Conservation (phyloP, 129 eudicot genomes). For the Helichrysum umbraculigerum region DNA sequence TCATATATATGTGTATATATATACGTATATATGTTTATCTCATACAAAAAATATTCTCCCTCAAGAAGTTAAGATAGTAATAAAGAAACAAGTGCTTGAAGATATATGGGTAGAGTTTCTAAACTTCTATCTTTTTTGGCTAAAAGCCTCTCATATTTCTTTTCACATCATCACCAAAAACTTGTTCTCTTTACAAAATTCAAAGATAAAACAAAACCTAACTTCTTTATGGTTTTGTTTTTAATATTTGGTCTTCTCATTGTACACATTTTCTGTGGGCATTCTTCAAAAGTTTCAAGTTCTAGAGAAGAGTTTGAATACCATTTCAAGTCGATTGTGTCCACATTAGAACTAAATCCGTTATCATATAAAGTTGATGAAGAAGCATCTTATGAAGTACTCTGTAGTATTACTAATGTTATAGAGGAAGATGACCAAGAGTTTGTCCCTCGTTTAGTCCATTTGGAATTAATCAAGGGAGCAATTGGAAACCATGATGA, state of each 20-base stretch:
- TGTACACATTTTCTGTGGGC: constrained; percentile 3
- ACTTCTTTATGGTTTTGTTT: constrained; percentile 10
- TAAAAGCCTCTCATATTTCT: constrained; percentile 10
- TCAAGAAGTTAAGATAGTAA: neutral
- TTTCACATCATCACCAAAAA: constrained; percentile 17
- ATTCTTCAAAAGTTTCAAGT: neutral
- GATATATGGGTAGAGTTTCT: constrained; percentile 9
- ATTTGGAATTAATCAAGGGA: constrained; percentile 22
- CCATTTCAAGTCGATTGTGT: constrained; percentile 13
- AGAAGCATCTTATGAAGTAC: neutral
- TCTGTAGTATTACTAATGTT: neutral
- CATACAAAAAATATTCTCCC: neutral
- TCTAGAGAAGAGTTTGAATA: constrained; percentile 2
- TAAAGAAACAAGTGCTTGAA: constrained; percentile 4
- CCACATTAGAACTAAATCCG: constrained; percentile 10
- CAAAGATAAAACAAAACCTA: constrained; percentile 16
- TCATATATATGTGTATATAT: neutral
- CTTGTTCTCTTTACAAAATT: neutral
- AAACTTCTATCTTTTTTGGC: constrained; percentile 16
- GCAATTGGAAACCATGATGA: constrained; percentile 7
- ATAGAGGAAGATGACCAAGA: constrained; percentile 13
- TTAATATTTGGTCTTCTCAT: constrained; percentile 12
- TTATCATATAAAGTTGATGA: constrained; percentile 9
- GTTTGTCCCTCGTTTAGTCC: constrained; percentile 18
- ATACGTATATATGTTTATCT: neutral